These are phyloP conservation scores for Populus hybrid DNA, from an alignment of 441 rosid genomes.

Conservation along the genomic window DNA sequence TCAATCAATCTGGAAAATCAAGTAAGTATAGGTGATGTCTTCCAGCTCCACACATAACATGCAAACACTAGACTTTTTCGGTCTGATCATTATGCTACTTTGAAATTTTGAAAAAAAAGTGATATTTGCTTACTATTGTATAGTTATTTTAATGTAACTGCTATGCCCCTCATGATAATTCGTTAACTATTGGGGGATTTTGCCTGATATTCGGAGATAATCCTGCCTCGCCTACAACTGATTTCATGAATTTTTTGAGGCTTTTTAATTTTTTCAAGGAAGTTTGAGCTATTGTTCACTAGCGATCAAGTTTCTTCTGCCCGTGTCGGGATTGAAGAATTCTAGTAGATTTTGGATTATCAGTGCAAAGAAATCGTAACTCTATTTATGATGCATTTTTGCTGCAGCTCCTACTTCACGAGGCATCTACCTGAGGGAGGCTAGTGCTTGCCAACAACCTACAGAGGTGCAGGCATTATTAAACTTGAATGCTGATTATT, in stretches of 20 bases:
- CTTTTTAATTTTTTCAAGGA: too few relatives aligned
- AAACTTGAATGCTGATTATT: neutral
- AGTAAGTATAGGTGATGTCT: constrained; percentile 44
- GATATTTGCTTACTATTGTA: neutral
- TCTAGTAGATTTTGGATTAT: constrained; percentile 9
- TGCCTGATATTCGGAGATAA: neutral
- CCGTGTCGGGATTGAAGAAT: neutral
- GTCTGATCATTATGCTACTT: neutral
- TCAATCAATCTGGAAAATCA: constrained; percentile 78
- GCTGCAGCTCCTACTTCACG: constrained; percentile 75
- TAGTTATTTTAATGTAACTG: neutral
- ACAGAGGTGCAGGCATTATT: constrained; percentile 58
- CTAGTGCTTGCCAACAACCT: constrained; percentile 63
- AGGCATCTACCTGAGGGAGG: constrained; percentile 92
- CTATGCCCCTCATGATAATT: neutral
- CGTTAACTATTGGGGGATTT: neutral
- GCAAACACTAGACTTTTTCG: neutral
- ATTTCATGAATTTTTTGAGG: neutral
- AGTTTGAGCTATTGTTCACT: neutral
- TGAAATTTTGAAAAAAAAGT: neutral
- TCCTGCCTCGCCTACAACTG: neutral
- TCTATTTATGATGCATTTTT: constrained; percentile 20
- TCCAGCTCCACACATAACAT: neutral
- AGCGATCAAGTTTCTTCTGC: constrained; percentile 1
- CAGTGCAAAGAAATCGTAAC: constrained; percentile 9